Evolutionary conservation across 805 yeast species (phyloP), one percentile per base, ranked within the genome.

Genomic region (Metschnikowia aberdeeniae): DNA sequence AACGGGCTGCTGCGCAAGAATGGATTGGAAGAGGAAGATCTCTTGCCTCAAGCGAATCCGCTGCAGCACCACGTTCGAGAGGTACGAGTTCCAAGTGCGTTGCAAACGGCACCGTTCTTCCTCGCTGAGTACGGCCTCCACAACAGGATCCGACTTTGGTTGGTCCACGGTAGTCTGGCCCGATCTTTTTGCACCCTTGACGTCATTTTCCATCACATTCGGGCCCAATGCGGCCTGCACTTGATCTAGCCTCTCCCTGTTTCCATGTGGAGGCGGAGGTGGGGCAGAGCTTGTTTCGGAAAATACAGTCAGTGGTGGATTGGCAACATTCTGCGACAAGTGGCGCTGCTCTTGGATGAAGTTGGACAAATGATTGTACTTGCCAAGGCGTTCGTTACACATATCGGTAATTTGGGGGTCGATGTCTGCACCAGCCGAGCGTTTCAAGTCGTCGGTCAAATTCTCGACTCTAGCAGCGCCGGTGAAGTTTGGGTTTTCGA

Each of bases 21-120:
- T 44, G 5, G 49, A 35, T 49, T 68, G 71, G 59, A 62, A 71
- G 40, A 61, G 47, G 27, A 52, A 56, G 45, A 71, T 68, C 45
- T 71, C 76, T 49, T 69, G 75, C 36, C 75, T 57, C 40, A 71
- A 56, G 45, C 63, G 63, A 38, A 71, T 69, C 26, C 76, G 50
- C 52, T 63, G 67, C 27, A 57, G 56, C n/a, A 70, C 45, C 5
- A 70, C 74, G 37, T 58, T 55, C 37, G 55, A 41, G 42, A 71
- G 61, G 49, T 71, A 71, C 17, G 46, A 56, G 35, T 57, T 60
- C 76, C 76, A 71, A 3, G 57, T 45, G n/a, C 22, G 29, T 14
- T 46, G 41, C 12, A 42, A 36, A 39, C 13, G 35, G 11, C 19
- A 33, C 17, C 29, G 34, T 10, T 45, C 30, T 24, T 34, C 20